A percentile compares a stretch with the other conserved stretches of the same genome.
phyloP scores from a whole-genome alignment of 495 filamentous ascomycete genomes.

The Diplogelasinospora grovesii region DNA sequence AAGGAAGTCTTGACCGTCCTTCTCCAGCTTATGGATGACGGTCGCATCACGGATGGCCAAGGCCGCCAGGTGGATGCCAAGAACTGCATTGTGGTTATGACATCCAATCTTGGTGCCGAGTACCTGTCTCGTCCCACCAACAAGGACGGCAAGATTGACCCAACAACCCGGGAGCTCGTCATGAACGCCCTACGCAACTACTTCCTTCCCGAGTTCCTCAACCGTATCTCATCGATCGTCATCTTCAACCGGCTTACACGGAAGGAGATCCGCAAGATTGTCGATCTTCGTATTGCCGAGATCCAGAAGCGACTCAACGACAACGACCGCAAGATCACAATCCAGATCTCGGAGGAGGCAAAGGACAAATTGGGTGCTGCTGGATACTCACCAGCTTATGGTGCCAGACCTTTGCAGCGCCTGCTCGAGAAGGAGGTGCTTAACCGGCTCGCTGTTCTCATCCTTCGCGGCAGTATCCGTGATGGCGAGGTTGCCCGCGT shows the following conservation, averaged over 20 bases:
- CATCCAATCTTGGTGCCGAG: slow-evolving; percentile 92
- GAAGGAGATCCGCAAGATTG: slow-evolving; percentile 87
- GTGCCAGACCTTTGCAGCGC: slow-evolving; percentile 77
- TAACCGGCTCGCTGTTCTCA: slow-evolving; percentile 83
- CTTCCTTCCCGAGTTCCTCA: slow-evolving; percentile 97
- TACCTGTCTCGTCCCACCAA: slow-evolving; percentile 73
- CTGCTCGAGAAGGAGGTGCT: slow-evolving; percentile 95
- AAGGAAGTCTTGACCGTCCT: slow-evolving; percentile 96
- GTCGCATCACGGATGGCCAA: slow-evolving; percentile 96
- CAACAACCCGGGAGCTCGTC: slow-evolving; percentile 79
- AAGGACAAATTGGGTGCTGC: slow-evolving; percentile 83
- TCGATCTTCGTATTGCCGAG: slow-evolving; percentile 81
- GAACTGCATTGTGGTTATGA: slow-evolving; percentile 99
- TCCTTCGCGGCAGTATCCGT: slow-evolving; percentile 73
- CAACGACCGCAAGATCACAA: slow-evolving; percentile 75
- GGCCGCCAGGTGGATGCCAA: slow-evolving; percentile 87
- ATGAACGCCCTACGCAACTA: slow-evolving; percentile 84
- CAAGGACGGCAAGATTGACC: slow-evolving; percentile 79
- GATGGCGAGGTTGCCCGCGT: slow-evolving; percentile 82
- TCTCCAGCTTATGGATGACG: slow-evolving; percentile 97
- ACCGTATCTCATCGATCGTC: slow-evolving; percentile 89
- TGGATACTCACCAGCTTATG: slow-evolving; percentile 91
- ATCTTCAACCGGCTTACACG: slow-evolving; percentile 96
- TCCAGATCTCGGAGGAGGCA: slow-evolving; percentile 71
- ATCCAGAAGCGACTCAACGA: slow-evolving; percentile 79